Evolutionary conservation across 2,329 filamentous ascomycete species (phyloP), one percentile per base, ranked within the genome.

Genomic region (Fusarium luffae): DNA sequence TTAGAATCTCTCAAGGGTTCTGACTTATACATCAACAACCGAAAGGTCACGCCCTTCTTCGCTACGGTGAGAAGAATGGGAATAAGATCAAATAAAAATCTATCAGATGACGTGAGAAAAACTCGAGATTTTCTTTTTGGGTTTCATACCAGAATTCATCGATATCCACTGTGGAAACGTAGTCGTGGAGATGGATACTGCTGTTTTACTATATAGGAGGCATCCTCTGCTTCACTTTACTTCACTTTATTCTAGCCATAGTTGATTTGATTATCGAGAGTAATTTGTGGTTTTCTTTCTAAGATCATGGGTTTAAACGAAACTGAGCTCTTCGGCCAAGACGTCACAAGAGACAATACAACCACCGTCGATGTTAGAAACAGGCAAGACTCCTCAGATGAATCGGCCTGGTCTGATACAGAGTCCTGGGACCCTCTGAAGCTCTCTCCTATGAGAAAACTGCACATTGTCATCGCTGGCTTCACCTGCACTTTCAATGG

Each of bases 401-500:
- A 66, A 18, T 66, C 57, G 16, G 47, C 47, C 54, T 68, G 70
- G 60, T 66, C 69, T 13, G 67, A 73, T 37, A 58, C 46, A 51
- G 62, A 73, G 48, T 52, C 57, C 37, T 70, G 71, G 48, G 72
- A 78, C 60, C 72, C 78, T 4, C 79, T 77, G 18, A 78, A 77
- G 44, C 68, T 79, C 25, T 77, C 78, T 23, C 52, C 68, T 49
- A 67, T 67, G 70, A 74, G 74, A 48, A 80, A 80, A 55, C 52
- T 79, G 8, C 77, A 79, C 66, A 75, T 80, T 47, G 63, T 80
- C 48, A 58, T 78, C 12, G 77, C 77, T 21, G 78, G 78, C 23
- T 79, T 80, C 60, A 78, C 75, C 4, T 79, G 77, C 55, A 80
- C 77, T 12, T 78, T 80, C 62, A 79, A 79, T 23, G 76, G 78